Evolutionary conservation across 2,329 filamentous ascomycete species (phyloP).

Genomic region (Nakataea oryzae): DNA sequence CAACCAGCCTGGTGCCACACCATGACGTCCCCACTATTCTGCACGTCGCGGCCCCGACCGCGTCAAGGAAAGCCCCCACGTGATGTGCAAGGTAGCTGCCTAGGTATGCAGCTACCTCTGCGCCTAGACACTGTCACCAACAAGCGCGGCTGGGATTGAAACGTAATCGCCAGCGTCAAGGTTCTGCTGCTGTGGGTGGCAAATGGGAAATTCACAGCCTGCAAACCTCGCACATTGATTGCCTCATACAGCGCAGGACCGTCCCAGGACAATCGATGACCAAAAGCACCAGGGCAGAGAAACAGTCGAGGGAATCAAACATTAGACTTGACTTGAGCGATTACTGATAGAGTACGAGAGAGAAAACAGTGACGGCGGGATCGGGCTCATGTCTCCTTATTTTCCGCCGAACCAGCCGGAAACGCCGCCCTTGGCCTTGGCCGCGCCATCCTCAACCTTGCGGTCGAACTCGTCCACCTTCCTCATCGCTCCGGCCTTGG

Average conservation of each 20-base stretch:
- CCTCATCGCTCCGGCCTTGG: slow-evolving; percentile 53
- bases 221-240: too few species aligned
- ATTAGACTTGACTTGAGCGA: too few species aligned
- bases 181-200: too few species aligned
- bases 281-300: background rate
- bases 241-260: background rate
- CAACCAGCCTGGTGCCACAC: background rate
- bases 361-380: background rate
- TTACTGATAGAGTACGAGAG: background rate
- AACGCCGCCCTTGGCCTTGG: slow-evolving; percentile 75
- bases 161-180: too few species aligned
- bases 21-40: background rate
- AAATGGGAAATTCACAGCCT: too few species aligned
- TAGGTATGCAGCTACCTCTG: too few species aligned
- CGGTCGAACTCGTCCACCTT: slow-evolving; percentile 77
- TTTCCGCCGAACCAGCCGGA: slow-evolving; percentile 77
- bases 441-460: slow-evolving; percentile 66
- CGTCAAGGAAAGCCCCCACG: background rate
- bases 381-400: slow-evolving; percentile 13
- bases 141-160: too few species aligned
- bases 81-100: too few species aligned
- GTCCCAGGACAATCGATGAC: background rate
- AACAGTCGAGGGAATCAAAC: background rate
- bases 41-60: background rate
- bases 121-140: too few species aligned